Conservation (phyloP, 805 yeast genomes). For the Hanseniaspora thailandica region DNA sequence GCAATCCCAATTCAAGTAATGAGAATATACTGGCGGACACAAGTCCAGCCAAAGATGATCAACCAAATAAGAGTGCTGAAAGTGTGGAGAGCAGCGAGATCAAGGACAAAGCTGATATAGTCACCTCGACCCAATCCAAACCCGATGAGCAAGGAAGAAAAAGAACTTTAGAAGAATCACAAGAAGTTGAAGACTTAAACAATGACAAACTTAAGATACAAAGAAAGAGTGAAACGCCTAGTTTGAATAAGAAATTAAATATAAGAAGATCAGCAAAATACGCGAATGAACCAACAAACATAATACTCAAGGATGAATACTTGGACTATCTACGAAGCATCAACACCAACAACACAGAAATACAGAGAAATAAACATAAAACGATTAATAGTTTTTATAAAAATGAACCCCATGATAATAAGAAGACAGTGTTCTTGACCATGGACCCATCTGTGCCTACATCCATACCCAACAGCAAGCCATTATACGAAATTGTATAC, state of each 20-base stretch:
- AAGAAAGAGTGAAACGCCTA: not conserved
- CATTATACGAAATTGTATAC: slow-evolving; percentile 77
- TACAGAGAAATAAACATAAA: not conserved
- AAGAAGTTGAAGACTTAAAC: not conserved
- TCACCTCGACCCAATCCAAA: not conserved
- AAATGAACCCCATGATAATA: slow-evolving; percentile 19
- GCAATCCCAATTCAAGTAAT: not conserved
- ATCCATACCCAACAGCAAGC: slow-evolving; percentile 43
- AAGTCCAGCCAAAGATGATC: not conserved
- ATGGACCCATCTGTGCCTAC: slow-evolving; percentile 44
- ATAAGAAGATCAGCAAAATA: not conserved
- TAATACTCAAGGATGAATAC: slow-evolving; percentile 1
- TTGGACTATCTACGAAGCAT: not conserved
- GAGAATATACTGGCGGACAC: not conserved
- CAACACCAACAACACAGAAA: slow-evolving; percentile 5
- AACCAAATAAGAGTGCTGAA: not conserved
- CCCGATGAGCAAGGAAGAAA: not conserved
- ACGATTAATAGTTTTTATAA: slow-evolving; percentile 13
- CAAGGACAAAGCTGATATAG: not conserved
- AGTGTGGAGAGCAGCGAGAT: not conserved
- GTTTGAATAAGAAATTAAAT: not conserved
- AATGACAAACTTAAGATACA: not conserved
- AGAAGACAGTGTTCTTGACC: slow-evolving; percentile 35
- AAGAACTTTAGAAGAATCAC: not conserved
- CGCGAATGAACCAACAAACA: slow-evolving; percentile 7